These are phyloP conservation scores for Schrenkiella parvula DNA, from an alignment of 345 rosid species.

Conservation along the genomic window DNA sequence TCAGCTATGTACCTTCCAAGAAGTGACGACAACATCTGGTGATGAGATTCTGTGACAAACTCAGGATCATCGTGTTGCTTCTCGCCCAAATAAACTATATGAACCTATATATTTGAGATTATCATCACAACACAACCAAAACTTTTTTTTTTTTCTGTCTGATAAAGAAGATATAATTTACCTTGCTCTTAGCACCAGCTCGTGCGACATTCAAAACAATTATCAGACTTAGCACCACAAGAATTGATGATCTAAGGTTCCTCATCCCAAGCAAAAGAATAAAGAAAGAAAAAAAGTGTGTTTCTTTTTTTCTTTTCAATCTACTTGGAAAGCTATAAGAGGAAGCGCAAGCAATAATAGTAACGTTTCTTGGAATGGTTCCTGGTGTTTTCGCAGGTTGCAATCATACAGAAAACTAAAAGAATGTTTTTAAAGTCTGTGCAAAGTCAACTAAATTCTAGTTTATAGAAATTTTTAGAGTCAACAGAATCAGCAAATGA, in stretches of 20 bases:
- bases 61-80: constrained; percentile 34
- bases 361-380: background rate
- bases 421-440: background rate
- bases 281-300: background rate
- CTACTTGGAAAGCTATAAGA: background rate
- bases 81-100: constrained; percentile 22
- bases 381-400: background rate
- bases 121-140: background rate
- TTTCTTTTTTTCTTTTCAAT: background rate
- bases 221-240: constrained; percentile 2
- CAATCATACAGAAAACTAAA: background rate
- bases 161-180: background rate
- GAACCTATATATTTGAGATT: background rate
- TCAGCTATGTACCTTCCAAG: constrained; percentile 19
- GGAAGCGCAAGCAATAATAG: background rate
- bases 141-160: background rate
- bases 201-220: background rate
- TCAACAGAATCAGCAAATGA: background rate
- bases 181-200: background rate
- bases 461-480: background rate
- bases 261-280: background rate
- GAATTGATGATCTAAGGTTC: background rate
- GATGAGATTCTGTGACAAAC: constrained; percentile 27
- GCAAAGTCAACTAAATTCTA: background rate
- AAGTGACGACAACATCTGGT: constrained; percentile 24